A percentile compares a stretch with the other conserved stretches of the same genome.
Conservation (phyloP, 129 eudicot species). For the Ambrosia artemisiifolia region DNA sequence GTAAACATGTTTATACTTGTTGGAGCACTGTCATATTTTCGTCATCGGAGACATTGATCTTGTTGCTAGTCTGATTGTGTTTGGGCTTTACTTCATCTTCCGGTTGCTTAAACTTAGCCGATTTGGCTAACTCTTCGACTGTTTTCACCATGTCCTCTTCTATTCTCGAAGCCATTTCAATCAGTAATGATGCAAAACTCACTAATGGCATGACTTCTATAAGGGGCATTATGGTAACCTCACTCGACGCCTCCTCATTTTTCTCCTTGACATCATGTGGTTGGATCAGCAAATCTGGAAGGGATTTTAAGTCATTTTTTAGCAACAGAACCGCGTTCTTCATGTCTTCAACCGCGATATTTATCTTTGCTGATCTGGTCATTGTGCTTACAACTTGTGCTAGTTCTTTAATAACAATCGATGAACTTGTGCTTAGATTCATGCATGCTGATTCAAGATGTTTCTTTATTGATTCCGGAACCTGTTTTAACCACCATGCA, state of each 20-base stretch:
- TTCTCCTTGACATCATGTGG: background rate
- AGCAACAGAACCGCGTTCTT: slow-evolving; percentile 32
- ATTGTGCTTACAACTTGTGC: slow-evolving; percentile 29
- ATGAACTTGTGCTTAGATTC: slow-evolving; percentile 36
- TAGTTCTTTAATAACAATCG: slow-evolving; percentile 38
- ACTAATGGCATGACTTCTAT: slow-evolving; percentile 36
- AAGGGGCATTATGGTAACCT: background rate
- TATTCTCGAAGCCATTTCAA: slow-evolving; percentile 36
- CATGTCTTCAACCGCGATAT: slow-evolving; percentile 31
- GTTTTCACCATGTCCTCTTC: slow-evolving; percentile 37
- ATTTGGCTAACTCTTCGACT: slow-evolving; percentile 40
- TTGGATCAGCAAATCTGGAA: slow-evolving; percentile 25
- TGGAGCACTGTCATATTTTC: background rate
- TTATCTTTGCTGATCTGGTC: slow-evolving; percentile 38
- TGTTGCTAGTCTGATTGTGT: background rate
- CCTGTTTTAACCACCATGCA: slow-evolving; percentile 14
- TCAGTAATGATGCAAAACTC: slow-evolving; percentile 45
- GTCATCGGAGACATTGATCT: background rate
- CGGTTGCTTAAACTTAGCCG: slow-evolving; percentile 37
- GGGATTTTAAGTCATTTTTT: slow-evolving; percentile 31
- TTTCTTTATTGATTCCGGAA: slow-evolving; percentile 36
- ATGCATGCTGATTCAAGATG: slow-evolving; percentile 35
- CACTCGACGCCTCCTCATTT: background rate
- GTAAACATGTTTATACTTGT: background rate
- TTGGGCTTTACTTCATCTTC: slow-evolving; percentile 23